These are phyloP conservation scores for Allium cepa DNA, from an alignment of 106 monocot genomes.

Conservation along the genomic window DNA sequence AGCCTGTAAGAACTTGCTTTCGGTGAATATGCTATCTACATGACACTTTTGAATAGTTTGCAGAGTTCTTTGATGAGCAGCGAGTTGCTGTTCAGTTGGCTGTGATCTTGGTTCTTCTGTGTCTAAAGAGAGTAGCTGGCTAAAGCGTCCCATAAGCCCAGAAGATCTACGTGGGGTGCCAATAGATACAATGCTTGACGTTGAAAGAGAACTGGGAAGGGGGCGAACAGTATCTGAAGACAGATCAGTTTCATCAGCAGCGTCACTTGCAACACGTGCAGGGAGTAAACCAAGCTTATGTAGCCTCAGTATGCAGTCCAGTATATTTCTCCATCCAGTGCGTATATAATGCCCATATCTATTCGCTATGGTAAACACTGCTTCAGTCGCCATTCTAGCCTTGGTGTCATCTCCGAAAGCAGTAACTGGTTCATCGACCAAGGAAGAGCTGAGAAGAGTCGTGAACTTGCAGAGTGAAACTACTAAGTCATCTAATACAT, in stretches of 20 bases:
- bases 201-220: conserved; percentile 17
- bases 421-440: conserved; percentile 51
- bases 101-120: conserved; percentile 54
- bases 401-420: conserved; percentile 66
- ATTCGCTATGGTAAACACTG: conserved; percentile 60
- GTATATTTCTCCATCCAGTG: conserved; percentile 59
- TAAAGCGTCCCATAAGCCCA: conserved; percentile 69
- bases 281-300: conserved; percentile 69
- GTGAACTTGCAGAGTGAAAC: conserved; percentile 72
- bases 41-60: conserved; percentile 65
- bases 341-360: conserved; percentile 59
- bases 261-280: conserved; percentile 48
- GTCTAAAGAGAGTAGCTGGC: conserved; percentile 57
- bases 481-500: conserved; percentile 61
- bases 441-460: conserved; percentile 41
- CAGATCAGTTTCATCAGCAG: conserved; percentile 39
- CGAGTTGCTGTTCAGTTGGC: conserved; percentile 70
- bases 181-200: conserved; percentile 32
- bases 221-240: conserved; percentile 33
- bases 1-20: conserved; percentile 74
- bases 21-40: conserved; percentile 63
- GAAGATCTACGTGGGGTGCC: conserved; percentile 41
- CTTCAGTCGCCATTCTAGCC: conserved; percentile 71
- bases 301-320: conserved; percentile 67
- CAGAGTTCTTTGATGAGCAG: conserved; percentile 45